A percentile compares a stretch with the other conserved stretches of the same genome.
Evolutionary conservation across 1,284 basidiomycete species (phyloP).

Genomic region (Polyporus tsugae): DNA sequence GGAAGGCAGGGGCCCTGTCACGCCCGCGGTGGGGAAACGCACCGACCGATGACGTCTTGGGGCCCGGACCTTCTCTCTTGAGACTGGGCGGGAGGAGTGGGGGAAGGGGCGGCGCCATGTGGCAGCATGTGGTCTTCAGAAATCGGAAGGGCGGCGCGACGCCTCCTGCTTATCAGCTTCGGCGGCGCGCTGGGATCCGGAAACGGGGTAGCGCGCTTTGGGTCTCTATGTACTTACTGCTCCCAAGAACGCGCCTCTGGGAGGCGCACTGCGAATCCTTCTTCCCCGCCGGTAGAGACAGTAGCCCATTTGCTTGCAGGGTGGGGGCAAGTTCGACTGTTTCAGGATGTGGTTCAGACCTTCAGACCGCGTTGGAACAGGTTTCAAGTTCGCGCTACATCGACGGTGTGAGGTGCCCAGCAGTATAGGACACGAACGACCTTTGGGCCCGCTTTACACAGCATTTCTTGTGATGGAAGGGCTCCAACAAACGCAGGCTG

Average conservation of each 20-base stretch:
- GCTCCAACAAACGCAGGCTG: background rate
- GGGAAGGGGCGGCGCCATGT: background rate
- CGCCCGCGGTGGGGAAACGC: conserved; percentile 1
- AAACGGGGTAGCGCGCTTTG: background rate
- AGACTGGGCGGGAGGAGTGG: background rate
- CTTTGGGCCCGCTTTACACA: background rate
- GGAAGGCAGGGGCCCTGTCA: background rate
- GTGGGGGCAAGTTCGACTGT: background rate
- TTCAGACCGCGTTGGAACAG: background rate
- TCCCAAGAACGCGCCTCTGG: background rate
- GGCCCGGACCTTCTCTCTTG: background rate
- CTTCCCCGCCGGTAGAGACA: background rate
- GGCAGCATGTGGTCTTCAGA: background rate
- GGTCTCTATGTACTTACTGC: background rate
- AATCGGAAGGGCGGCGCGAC: background rate
- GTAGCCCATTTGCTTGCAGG: background rate
- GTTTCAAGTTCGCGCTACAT: background rate
- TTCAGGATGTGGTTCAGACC: background rate
- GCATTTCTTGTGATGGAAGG: background rate
- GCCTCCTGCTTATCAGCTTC: background rate
- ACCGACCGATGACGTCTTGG: background rate
- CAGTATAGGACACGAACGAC: background rate
- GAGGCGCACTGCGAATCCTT: background rate
- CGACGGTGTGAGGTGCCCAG: background rate
- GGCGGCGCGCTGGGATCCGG: background rate